A percentile compares a stretch with the other conserved stretches of the same genome.
phyloP scores from a whole-genome alignment of 306 rosid species.

The Malus orientalis region DNA sequence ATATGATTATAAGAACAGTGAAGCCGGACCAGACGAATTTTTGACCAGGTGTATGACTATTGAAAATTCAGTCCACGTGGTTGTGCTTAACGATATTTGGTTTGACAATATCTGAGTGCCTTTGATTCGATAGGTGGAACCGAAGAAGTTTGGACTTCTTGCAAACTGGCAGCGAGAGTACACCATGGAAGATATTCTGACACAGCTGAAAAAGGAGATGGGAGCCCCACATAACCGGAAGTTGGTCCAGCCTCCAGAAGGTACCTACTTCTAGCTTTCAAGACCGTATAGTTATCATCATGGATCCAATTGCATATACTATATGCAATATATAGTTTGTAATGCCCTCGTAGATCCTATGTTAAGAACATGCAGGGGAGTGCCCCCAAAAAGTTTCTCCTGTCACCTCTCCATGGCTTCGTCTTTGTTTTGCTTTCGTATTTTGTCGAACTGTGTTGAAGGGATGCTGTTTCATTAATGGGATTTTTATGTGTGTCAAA shows the following conservation, averaged over 20 bases:
- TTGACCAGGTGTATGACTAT: background rate
- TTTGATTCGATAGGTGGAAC: conserved; percentile 61
- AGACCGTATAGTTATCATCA: conserved; percentile 28
- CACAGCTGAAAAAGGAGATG: conserved; percentile 99
- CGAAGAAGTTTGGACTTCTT: conserved; percentile 88
- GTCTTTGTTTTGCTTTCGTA: conserved; percentile 34
- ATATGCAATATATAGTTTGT: conserved; percentile 71
- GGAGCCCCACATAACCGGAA: conserved; percentile 88
- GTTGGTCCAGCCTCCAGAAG: conserved; percentile 99
- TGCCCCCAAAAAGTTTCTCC: conserved; percentile 39
- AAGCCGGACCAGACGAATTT: background rate
- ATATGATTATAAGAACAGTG: background rate
- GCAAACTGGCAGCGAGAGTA: conserved; percentile 98
- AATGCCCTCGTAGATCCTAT: conserved; percentile 60
- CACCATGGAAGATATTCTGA: conserved; percentile 96
- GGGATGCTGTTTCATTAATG: conserved; percentile 54
- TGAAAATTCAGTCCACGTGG: background rate
- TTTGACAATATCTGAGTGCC: background rate
- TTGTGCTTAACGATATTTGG: background rate
- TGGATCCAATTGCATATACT: conserved; percentile 48
- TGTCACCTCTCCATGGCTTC: conserved; percentile 42
- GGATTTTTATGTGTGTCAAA: conserved; percentile 46
- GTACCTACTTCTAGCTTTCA: conserved; percentile 82
- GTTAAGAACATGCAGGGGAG: conserved; percentile 51
- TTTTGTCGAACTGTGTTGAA: conserved; percentile 52